Evolutionary conservation across 179 eudicot genomes (phyloP), one percentile per base, ranked within the genome.

Genomic region (Beta lomatogona): DNA sequence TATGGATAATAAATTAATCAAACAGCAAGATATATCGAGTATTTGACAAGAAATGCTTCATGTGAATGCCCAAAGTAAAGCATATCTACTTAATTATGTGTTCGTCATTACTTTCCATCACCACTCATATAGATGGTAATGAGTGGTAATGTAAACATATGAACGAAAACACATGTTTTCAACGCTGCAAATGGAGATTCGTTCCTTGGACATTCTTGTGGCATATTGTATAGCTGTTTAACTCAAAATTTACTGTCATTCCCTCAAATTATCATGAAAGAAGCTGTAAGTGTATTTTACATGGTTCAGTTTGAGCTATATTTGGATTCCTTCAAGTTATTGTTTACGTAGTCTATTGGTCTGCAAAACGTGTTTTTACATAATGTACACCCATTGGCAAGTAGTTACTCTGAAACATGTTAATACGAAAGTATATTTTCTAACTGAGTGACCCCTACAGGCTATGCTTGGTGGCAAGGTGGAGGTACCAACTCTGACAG

Each of bases 381-480:
- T 9, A 6, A 48, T 21, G 41, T 21, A 14, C 57, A 28, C 60
- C 22, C 74, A 41, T 11, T 73, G 52, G 4, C 16, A 50, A 19
- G 57, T 52, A 54, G 22, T 21, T 36, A 36, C 41, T 64, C 44
- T 59, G 66, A 73, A 45, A 48, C 21, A 15, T 45, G 10, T 18
- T 21, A 18, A 76, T 75, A 36, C 48, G 76, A 28, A 21, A n/a
- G 71, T 8, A n/a, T 73, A 53, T 5, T 80, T 59, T 21, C 44
- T 82, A 63, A 73, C 52, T 77, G 25, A 74, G 28, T 79, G 28
- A 77, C 72, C 73, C 71, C 54, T 75, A 80, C 90, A 95, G 98
- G 98, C 98, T 79, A 87, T 95, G 77, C 93, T 90, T 86, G 98
- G 98, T 64, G 98, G 97, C 81, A 88, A 89, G 84, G 94, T 93